These are phyloP conservation scores for Boletus pseudo-olivaceus DNA, from an alignment of 768 basidiomycete species.

Conservation along the genomic window DNA sequence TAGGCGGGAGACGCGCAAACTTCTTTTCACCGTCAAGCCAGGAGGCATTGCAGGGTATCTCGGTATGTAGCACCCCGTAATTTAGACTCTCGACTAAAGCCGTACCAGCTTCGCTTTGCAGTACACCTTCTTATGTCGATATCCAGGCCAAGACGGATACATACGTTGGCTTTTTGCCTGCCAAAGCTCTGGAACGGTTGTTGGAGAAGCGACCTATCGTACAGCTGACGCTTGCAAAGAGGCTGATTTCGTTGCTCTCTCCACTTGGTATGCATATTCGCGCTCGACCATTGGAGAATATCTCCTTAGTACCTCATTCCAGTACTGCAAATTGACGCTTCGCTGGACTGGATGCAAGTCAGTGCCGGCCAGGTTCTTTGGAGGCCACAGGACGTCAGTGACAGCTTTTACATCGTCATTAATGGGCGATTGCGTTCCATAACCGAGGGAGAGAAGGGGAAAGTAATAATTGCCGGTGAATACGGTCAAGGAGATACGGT, in stretches of 20 bases:
- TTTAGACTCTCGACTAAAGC: constrained; percentile 1
- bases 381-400: constrained; percentile 85
- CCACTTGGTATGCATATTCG: constrained; percentile 64
- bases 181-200: constrained; percentile 81
- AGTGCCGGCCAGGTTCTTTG: constrained; percentile 93
- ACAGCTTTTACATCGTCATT: constrained; percentile 97
- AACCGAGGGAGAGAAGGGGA: constrained; percentile 71
- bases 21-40: constrained; percentile 92
- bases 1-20: constrained; percentile 48
- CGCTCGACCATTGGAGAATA: not conserved
- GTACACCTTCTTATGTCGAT: constrained; percentile 92
- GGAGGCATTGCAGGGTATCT: constrained; percentile 98
- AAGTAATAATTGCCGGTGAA: constrained; percentile 81
- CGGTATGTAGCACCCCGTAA: constrained; percentile 41
- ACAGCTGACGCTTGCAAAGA: constrained; percentile 89
- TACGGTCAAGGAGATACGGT: constrained; percentile 97
- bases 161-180: constrained; percentile 95
- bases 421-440: constrained; percentile 94
- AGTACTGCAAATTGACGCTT: constrained; percentile 97
- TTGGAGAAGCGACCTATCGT: constrained; percentile 96
- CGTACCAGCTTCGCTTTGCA: constrained; percentile 74
- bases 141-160: constrained; percentile 96
- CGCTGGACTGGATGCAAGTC: constrained; percentile 98
- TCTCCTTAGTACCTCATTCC: constrained; percentile 10
- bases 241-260: constrained; percentile 91